A percentile compares a stretch with the other conserved stretches of the same genome.
Evolutionary conservation across 176 grass and related monocot genomes (phyloP).

Genomic region (Hordeum vulgare): MorexV3_pseudomolecules_assembly NC_058519.1:502191809-502192308

Average conservation of each 20-base stretch:
- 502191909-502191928: conserved; percentile 54
- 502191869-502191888: conserved; percentile 86
- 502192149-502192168: too few relatives aligned
- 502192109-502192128: too few relatives aligned
- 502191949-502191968: conserved; percentile 84
- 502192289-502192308: too few relatives aligned
- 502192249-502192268: too few relatives aligned
- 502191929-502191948: conserved; percentile 43
- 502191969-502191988: conserved; percentile 82
- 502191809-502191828: not conserved
- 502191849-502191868: conserved; percentile 91
- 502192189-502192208: too few relatives aligned
- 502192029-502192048: conserved; percentile 71
- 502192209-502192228: too few relatives aligned
- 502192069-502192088: not conserved
- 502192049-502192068: conserved; percentile 11
- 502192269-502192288: too few relatives aligned
- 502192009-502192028: conserved; percentile 90
- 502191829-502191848: conserved; percentile 43
- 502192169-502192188: too few relatives aligned
- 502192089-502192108: not conserved
- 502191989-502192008: conserved; percentile 86
- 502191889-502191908: conserved; percentile 94
- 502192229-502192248: too few relatives aligned
- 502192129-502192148: too few relatives aligned